These are phyloP conservation scores for Gracilaria gracilis DNA, from an alignment of 23 red algal species.

Conservation along the genomic window DNA sequence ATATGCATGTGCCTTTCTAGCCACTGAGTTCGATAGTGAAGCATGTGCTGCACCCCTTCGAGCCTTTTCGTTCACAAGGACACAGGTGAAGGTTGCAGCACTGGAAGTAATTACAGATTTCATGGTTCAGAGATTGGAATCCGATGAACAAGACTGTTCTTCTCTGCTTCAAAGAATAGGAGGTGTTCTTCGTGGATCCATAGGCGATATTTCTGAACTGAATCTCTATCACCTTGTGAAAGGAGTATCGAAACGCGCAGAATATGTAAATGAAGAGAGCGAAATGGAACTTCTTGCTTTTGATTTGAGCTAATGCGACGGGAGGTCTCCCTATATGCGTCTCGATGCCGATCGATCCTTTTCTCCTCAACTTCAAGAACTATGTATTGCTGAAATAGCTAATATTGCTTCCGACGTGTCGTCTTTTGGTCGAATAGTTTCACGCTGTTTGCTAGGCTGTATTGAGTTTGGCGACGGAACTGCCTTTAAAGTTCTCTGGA, in stretches of 20 bases:
- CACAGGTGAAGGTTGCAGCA: not conserved
- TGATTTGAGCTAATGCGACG: not conserved
- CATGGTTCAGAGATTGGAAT: not conserved
- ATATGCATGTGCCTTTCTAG: not conserved
- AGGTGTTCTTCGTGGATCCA: not conserved
- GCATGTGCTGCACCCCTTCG: not conserved
- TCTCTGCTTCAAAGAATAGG: not conserved
- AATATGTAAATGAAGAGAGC: not conserved
- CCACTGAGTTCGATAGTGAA: not conserved
- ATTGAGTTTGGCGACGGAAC: conserved; percentile 14
- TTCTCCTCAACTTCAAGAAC: not conserved
- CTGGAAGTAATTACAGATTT: not conserved
- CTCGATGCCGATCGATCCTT: not conserved
- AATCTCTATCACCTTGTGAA: not conserved
- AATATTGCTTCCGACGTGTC: not conserved
- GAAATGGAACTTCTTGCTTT: not conserved
- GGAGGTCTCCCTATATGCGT: not conserved
- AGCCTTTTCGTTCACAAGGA: conserved; percentile 6
- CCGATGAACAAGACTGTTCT: not conserved
- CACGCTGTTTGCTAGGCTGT: not conserved
- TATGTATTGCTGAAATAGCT: not conserved
- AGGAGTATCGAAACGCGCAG: not conserved
- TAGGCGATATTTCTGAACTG: not conserved
- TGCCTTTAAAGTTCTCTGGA: not conserved
- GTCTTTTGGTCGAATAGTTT: not conserved